Percentiles rank a stretch among this genome's conserved stretches.
Evolutionary conservation across 2,329 filamentous ascomycete genomes (phyloP).

Genomic region (Penicillium sp.): DNA sequence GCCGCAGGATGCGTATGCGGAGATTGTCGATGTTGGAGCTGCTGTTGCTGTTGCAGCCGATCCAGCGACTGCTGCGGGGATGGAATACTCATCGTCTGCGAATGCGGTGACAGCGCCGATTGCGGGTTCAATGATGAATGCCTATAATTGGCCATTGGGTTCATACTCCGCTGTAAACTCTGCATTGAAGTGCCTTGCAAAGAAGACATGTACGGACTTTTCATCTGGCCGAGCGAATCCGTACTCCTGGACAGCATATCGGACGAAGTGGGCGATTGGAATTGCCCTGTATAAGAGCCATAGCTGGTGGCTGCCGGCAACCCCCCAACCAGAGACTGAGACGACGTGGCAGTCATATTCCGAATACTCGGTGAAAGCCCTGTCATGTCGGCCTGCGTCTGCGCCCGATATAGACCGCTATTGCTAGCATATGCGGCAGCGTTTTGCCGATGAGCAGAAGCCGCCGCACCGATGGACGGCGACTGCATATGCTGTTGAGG

Average conservation of each 20-base stretch:
- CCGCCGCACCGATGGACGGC: conserved; percentile 32
- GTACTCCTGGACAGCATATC: conserved; percentile 34
- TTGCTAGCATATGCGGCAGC: conserved; percentile 32
- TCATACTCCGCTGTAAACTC: conserved; percentile 36
- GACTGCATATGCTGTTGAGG: conserved; percentile 38
- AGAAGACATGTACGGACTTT: conserved; percentile 28
- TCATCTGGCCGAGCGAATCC: conserved; percentile 34
- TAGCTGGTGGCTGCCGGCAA: conserved; percentile 34
- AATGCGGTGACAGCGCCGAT: conserved; percentile 33
- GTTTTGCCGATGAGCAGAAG: conserved; percentile 32
- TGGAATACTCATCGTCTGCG: conserved; percentile 34
- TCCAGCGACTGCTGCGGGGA: conserved; percentile 40
- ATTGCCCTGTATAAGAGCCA: conserved; percentile 35
- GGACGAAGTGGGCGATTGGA: conserved; percentile 34
- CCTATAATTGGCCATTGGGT: conserved; percentile 37
- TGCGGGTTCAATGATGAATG: conserved; percentile 35
- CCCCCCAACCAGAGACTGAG: conserved; percentile 34
- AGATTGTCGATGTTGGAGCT: conserved; percentile 32
- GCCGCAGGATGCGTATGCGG: conserved; percentile 21
- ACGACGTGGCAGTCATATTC: conserved; percentile 39
- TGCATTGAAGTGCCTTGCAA: conserved; percentile 24
- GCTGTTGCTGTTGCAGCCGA: conserved; percentile 33
- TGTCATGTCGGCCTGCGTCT: conserved; percentile 32
- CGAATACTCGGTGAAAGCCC: conserved; percentile 38
- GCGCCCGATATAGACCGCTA: conserved; percentile 33